Conservation (phyloP, 2,329 filamentous ascomycete genomes). For the Leptoxyphium fumago region DNA sequence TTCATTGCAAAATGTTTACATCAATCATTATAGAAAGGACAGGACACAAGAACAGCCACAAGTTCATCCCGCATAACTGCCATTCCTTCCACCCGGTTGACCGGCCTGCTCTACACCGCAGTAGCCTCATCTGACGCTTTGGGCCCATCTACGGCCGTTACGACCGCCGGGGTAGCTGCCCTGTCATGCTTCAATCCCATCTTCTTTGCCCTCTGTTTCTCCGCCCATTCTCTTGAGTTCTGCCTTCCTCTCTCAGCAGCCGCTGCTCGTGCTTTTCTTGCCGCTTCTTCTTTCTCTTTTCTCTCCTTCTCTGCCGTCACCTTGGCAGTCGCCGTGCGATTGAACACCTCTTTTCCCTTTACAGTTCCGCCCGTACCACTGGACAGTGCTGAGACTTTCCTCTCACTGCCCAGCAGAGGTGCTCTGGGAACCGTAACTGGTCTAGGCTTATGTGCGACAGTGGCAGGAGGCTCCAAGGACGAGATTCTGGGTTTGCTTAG, state of each 20-base stretch:
- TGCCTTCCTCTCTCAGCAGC: conserved; percentile 31
- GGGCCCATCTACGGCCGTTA: no score
- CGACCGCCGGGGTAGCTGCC: not conserved
- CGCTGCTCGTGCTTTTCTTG: conserved; percentile 29
- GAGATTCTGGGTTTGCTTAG: not conserved
- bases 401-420: not conserved
- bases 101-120: no score
- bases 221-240: conserved; percentile 34
- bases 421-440: conserved; percentile 1
- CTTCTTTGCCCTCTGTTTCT: conserved; percentile 28
- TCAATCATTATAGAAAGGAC: no score
- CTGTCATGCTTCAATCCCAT: conserved; percentile 1
- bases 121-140: no score
- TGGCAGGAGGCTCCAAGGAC: not conserved
- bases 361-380: conserved; percentile 7
- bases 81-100: no score
- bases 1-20: no score
- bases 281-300: conserved; percentile 33
- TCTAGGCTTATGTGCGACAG: conserved; percentile 1
- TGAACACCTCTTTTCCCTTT: conserved; percentile 33
- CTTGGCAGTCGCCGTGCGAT: conserved; percentile 28
- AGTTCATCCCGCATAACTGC: no score
- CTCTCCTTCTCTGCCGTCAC: conserved; percentile 25
- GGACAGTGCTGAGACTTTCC: not conserved
- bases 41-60: no score